A percentile compares a stretch with the other conserved stretches of the same genome.
Conservation (phyloP, 306 rosid species). For the Acacia confusa region DNA sequence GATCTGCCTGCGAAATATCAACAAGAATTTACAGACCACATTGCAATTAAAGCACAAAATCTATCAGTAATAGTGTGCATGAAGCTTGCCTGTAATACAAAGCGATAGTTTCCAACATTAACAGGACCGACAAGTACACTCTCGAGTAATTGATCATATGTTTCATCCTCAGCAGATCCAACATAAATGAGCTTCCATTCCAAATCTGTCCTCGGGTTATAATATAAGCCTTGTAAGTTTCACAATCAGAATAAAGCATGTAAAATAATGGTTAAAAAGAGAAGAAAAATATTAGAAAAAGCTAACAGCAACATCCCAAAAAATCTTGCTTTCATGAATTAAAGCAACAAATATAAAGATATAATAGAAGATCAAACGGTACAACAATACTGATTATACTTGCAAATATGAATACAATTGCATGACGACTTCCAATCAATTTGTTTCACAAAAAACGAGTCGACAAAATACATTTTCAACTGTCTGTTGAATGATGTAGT, state of each 20-base stretch:
- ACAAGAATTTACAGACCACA: background rate
- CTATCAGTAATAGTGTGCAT: background rate
- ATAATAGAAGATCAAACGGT: background rate
- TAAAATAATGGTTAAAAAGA: background rate
- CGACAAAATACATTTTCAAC: background rate
- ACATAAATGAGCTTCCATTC: slow-evolving; percentile 96
- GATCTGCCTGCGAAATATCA: slow-evolving; percentile 67
- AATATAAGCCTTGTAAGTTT: slow-evolving; percentile 15
- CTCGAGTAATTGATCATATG: slow-evolving; percentile 83
- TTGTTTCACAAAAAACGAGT: background rate
- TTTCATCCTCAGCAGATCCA: slow-evolving; percentile 95
- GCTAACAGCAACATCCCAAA: background rate
- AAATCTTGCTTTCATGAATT: background rate
- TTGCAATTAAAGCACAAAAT: slow-evolving; percentile 6
- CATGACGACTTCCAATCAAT: background rate
- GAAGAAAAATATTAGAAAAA: background rate
- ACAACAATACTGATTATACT: background rate
- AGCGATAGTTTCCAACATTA: slow-evolving; percentile 89
- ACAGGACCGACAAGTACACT: slow-evolving; percentile 95
- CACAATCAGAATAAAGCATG: background rate
- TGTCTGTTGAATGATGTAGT: background rate
- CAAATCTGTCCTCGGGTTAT: slow-evolving; percentile 50
- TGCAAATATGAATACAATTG: background rate
- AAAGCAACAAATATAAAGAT: background rate
- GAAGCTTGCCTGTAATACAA: slow-evolving; percentile 72